These are phyloP conservation scores for Syncephalastrum contaminatum DNA, from an alignment of 371 early-diverging fungal species.

Conservation along the genomic window DNA sequence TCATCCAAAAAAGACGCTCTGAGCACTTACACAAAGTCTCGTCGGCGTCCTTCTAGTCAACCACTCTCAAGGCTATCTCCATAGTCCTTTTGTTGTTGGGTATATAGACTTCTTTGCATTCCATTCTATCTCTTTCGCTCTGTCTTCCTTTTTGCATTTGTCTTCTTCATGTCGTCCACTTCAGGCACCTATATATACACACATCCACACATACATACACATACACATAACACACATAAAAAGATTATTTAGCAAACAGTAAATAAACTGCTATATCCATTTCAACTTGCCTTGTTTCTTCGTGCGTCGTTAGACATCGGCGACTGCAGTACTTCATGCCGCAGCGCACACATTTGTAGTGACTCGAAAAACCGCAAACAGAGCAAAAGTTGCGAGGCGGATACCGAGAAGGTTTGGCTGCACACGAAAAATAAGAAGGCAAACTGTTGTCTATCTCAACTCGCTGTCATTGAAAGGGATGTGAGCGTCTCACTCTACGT, in stretches of 20 bases:
- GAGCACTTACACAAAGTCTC: too few relatives aligned
- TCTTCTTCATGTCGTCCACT: conserved; percentile 20
- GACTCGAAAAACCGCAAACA: conserved; percentile 63
- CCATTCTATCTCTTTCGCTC: too few relatives aligned
- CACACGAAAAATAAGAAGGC: conserved; percentile 55
- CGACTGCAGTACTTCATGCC: conserved; percentile 70
- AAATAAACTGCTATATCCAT: neutral
- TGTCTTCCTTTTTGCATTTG: too few relatives aligned
- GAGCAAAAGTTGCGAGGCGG: conserved; percentile 69
- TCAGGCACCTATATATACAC: conserved; percentile 16
- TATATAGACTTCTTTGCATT: too few relatives aligned
- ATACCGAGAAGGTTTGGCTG: conserved; percentile 52
- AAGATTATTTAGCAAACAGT: neutral
- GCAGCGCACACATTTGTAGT: conserved; percentile 59
- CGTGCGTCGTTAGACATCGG: conserved; percentile 54
- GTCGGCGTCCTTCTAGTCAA: too few relatives aligned
- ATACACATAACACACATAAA: neutral
- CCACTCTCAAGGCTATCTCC: too few relatives aligned
- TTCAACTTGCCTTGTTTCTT: conserved; percentile 55
- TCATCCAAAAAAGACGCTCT: too few relatives aligned
- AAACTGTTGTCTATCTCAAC: conserved; percentile 4
- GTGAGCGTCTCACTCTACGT: neutral
- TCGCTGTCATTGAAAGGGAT: conserved; percentile 24
- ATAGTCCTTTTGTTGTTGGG: too few relatives aligned
- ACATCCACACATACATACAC: neutral